Evolutionary conservation across 1,284 basidiomycete species (phyloP).

Genomic region (Sutorius eximius): DNA sequence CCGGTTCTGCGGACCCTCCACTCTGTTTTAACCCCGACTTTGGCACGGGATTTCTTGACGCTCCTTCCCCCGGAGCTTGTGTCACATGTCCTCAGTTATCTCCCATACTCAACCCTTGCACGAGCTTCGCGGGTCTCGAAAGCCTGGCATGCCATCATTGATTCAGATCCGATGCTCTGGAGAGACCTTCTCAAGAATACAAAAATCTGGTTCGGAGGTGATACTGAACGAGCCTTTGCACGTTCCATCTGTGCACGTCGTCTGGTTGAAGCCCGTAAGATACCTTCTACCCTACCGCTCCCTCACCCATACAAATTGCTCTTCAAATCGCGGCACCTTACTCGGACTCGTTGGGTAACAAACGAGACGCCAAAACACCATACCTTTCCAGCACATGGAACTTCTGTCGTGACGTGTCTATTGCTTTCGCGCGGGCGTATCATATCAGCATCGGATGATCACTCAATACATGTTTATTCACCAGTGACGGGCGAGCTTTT

Average conservation of each 20-base stretch:
- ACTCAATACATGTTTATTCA: constrained; percentile 90
- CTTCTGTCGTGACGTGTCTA: constrained; percentile 90
- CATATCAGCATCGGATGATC: constrained; percentile 92
- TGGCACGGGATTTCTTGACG: constrained; percentile 85
- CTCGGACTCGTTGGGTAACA: constrained; percentile 73
- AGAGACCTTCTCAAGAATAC: constrained; percentile 74
- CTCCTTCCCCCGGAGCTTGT: constrained; percentile 84
- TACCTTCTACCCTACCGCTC: constrained; percentile 52
- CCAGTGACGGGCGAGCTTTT: constrained; percentile 76
- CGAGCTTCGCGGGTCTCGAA: constrained; percentile 80
- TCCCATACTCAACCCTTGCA: constrained; percentile 74
- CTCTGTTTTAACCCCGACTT: constrained; percentile 78
- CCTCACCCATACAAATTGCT: constrained; percentile 85
- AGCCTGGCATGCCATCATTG: constrained; percentile 80
- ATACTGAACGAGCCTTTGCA: constrained; percentile 70
- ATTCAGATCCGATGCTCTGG: constrained; percentile 84
- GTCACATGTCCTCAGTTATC: constrained; percentile 74
- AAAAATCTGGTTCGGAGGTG: constrained; percentile 83
- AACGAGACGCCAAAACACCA: constrained; percentile 74
- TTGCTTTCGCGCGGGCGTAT: constrained; percentile 92
- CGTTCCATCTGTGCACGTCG: constrained; percentile 63
- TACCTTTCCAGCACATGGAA: constrained; percentile 84
- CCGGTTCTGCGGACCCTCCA: constrained; percentile 82
- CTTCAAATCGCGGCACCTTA: constrained; percentile 82
- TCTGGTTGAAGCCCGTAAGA: constrained; percentile 42